phyloP scores from a whole-genome alignment of 176 grass and related monocot species.

The Triticum urartu region DNA sequence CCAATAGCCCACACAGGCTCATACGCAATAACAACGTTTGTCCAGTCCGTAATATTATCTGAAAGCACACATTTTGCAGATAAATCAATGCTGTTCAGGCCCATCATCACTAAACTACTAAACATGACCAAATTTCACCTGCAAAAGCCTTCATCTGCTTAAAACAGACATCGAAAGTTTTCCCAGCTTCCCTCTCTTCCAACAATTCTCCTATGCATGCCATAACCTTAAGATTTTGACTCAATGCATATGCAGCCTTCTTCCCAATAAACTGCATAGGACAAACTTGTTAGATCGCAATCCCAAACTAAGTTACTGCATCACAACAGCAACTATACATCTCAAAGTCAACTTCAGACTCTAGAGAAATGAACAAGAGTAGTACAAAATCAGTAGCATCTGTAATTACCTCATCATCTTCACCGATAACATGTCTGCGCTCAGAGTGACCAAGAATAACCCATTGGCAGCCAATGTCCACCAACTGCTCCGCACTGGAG shows the following conservation, averaged over 20 bases:
- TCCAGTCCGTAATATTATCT: conserved; percentile 86
- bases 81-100: neutral
- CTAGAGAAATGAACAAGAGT: neutral
- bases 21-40: conserved; percentile 86
- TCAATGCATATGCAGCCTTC: conserved; percentile 93
- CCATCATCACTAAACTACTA: neutral
- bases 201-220: conserved; percentile 93
- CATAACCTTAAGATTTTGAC: conserved; percentile 98
- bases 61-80: conserved; percentile 37
- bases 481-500: conserved; percentile 81
- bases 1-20: conserved; percentile 99
- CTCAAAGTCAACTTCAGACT: neutral
- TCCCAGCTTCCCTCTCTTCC: conserved; percentile 96
- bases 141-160: conserved; percentile 90
- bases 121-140: conserved; percentile 43
- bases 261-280: conserved; percentile 87
- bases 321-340: neutral
- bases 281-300: conserved; percentile 19
- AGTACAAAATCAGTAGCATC: neutral
- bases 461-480: conserved; percentile 91
- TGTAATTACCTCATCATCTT: conserved; percentile 71
- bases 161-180: conserved; percentile 98
- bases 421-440: conserved; percentile 83
- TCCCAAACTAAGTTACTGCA: neutral
- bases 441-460: conserved; percentile 97